phyloP scores from a whole-genome alignment of 345 rosid species.

The Atalantia buxifolia region DNA sequence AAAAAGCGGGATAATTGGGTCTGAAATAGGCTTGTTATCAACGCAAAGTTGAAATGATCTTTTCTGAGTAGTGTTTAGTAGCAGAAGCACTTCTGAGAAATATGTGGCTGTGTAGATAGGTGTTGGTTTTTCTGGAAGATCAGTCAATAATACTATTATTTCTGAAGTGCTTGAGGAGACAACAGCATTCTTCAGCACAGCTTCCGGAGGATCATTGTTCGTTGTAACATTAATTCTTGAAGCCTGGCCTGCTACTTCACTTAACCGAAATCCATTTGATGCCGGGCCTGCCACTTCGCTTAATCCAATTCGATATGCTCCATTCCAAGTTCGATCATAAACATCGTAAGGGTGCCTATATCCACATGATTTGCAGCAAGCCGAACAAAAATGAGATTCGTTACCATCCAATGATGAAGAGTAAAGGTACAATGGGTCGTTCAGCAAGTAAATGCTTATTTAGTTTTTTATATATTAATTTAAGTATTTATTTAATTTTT shows the following conservation, averaged over 20 bases:
- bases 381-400: neutral
- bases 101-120: conserved; percentile 3
- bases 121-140: neutral
- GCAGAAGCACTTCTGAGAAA: conserved; percentile 13
- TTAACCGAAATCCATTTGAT: neutral
- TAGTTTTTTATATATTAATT: no score
- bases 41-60: conserved; percentile 12
- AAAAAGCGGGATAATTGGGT: conserved; percentile 15
- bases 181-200: conserved; percentile 5
- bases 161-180: neutral
- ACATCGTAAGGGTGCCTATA: conserved; percentile 12
- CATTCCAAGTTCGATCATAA: conserved; percentile 23
- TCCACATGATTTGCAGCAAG: neutral
- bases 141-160: neutral
- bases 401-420: no score
- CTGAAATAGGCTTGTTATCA: neutral
- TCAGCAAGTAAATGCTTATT: no score
- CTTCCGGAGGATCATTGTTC: conserved; percentile 2
- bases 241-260: neutral
- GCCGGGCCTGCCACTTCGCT: neutral
- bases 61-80: neutral
- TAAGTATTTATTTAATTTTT: no score
- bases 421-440: no score
- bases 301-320: neutral
- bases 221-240: neutral